Evolutionary conservation across 1,139 yeast species (phyloP), one percentile per base, ranked within the genome.

Genomic region (Komagataea norvegica): DNA sequence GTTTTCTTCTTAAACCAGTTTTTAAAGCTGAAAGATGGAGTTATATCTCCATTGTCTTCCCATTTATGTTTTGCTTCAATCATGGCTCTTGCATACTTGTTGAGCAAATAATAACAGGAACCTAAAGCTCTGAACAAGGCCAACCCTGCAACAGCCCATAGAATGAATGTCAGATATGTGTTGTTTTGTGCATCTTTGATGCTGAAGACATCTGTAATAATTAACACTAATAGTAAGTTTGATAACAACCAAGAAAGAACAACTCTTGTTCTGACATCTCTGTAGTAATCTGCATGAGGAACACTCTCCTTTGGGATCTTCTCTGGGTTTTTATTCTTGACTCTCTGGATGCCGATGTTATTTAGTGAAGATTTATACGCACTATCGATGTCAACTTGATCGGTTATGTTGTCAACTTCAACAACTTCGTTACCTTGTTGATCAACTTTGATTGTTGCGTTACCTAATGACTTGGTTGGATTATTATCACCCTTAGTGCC

Each of bases 401-500:
- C 94, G 32, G 87, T 83, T 24, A 93, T 86, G 58, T 94, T 86
- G 52, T 88, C 96, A 38, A 88, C 80, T 53, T 86, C 95, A 29
- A 80, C 83, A 40, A 79, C 67, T 44, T 74, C 71, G 44, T 67
- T 65, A 34, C 80, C 82, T 35, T 70, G 66, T 30, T 71, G 72
- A 27, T 71, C 72, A 48, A 67, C 72, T 35, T 65, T 67, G 38
- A 72, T 74, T 20, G 72, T 78, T 11, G 86, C 88, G 20, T 76
- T 70, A 31, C 87, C 84, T 38, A 80, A 64, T 39, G 73, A 78
- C 51, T 77, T 78, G 13, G 78, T 70, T 34, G 80, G 83, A 47
- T 78, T 77, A 48, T 82, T 84, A 45, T 89, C 95, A 48, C 96
- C 96, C 58, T 88, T 88, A 1, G 96, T 89, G 62, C 96, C 96